Evolutionary conservation across 2,329 filamentous ascomycete species (phyloP), one percentile per base, ranked within the genome.

Genomic region (Aspergillus udagawae): DNA sequence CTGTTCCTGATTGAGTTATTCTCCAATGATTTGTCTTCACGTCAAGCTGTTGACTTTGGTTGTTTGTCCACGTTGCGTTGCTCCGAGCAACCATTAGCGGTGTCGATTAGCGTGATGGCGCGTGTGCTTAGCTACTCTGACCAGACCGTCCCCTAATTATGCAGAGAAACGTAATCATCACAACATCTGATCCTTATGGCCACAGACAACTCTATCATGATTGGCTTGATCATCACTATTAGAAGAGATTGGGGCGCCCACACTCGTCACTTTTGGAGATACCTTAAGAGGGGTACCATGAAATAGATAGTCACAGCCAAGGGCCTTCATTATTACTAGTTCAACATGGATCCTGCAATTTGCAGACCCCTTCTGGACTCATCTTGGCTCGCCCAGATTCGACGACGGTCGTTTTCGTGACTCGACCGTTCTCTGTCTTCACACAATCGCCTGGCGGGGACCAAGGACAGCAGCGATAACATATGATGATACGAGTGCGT

Each of bases 61-160:
- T 67, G 65, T 69, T 67, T 67, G 62, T 67, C 67, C 61, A 56
- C 56, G 56, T 49, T 48, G 56, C 58, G 70, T 73, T 73, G 71
- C 71, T 65, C 65, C 51, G 61, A 64, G 70, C 71, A 73, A 73
- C 71, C 28, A 35, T 44, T 51, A 49, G 27, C 2, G 48, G 66
- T 69, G 63, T 59, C 8, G 52, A 62, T 70, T 42, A 17, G 1
- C 12, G n/a, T 9, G 8, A 12, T 27, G 1, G 21, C 5, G 53
- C 62, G 66, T 67, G 54, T 49, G 8, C 44, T 53, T 59, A 38
- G 21, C 12, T 4, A n/a, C 27, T 35, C 2, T 12, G 44, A 49
- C 9, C 8, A 52, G 10, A 23, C 3, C 8, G 8, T 7, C 4
- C 12, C 12, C 23, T 17, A 4, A 17, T 14, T 12, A 38, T 47